These are phyloP conservation scores for Ceratobasidium sp. DNA, from an alignment of 1,284 basidiomycete genomes.

Conservation along the genomic window DNA sequence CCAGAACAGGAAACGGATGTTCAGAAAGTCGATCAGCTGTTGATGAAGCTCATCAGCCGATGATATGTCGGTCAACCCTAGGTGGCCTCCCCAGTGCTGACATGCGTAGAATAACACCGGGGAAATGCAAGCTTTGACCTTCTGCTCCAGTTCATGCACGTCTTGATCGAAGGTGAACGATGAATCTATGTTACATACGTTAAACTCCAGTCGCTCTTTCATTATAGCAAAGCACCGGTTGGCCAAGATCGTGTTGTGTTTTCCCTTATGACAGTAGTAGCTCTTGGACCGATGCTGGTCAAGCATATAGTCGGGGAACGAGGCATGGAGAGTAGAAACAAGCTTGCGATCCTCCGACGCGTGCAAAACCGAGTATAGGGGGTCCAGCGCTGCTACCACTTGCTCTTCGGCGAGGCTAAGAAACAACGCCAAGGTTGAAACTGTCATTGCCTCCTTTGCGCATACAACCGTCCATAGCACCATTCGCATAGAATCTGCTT, in stretches of 20 bases:
- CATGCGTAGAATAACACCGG: background rate
- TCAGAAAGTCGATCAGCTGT: too few relatives aligned
- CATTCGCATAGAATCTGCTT: background rate
- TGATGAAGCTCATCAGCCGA: too few relatives aligned
- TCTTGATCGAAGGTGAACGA: background rate
- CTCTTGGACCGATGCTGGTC: background rate
- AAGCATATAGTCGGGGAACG: too few relatives aligned
- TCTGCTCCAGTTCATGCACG: background rate
- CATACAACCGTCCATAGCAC: slow-evolving; percentile 7
- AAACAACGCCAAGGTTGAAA: background rate
- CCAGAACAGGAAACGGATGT: too few relatives aligned
- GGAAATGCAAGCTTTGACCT: background rate
- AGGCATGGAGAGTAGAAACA: too few relatives aligned
- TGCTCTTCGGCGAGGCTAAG: background rate
- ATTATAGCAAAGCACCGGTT: background rate
- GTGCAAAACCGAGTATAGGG: slow-evolving; percentile 14
- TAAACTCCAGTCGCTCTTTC: background rate
- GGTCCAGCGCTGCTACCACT: background rate
- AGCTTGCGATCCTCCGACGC: too few relatives aligned
- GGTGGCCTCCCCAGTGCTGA: background rate
- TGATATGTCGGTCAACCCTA: too few relatives aligned
- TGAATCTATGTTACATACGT: background rate
- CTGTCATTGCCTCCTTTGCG: background rate
- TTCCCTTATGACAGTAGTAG: background rate
- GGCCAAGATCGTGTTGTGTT: background rate